Percentiles rank a stretch among this genome's conserved stretches.
These are phyloP conservation scores for Monarda citriodora DNA, from an alignment of 305 asterid genomes.

Conservation along the genomic window DNA sequence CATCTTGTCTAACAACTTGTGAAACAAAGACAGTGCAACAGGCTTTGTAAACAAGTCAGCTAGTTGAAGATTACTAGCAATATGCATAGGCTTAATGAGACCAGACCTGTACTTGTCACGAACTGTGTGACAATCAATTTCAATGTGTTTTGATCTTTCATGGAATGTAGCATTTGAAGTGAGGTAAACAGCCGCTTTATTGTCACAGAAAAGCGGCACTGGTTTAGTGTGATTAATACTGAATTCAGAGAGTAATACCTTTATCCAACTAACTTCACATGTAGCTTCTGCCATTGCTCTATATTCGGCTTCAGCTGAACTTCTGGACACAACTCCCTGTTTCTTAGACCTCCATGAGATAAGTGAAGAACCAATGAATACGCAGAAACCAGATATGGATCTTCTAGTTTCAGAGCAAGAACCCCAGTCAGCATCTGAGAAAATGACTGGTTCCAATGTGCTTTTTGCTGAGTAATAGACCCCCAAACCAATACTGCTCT, in stretches of 20 bases:
- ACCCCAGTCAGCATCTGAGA: not conserved
- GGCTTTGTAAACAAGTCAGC: not conserved
- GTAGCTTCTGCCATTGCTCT: not conserved
- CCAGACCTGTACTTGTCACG: not conserved
- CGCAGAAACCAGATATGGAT: not conserved
- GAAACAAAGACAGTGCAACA: not conserved
- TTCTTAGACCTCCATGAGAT: not conserved
- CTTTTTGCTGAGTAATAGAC: not conserved
- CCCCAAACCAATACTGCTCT: not conserved
- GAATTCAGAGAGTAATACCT: not conserved
- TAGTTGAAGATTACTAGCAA: not conserved
- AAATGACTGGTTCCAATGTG: not conserved
- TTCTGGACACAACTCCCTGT: not conserved
- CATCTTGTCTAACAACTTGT: not conserved
- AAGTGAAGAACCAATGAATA: not conserved
- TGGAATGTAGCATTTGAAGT: not conserved
- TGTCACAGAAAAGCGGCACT: not conserved
- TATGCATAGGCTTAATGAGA: not conserved
- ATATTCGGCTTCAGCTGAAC: not conserved
- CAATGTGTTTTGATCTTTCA: not conserved
- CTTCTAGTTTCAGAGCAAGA: not conserved
- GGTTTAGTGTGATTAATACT: accelerated
- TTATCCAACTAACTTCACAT: not conserved
- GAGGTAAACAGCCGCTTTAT: not conserved
- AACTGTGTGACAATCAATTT: not conserved